Evolutionary conservation across 2,329 filamentous ascomycete species (phyloP).

Genomic region (Microsporum canis): DNA sequence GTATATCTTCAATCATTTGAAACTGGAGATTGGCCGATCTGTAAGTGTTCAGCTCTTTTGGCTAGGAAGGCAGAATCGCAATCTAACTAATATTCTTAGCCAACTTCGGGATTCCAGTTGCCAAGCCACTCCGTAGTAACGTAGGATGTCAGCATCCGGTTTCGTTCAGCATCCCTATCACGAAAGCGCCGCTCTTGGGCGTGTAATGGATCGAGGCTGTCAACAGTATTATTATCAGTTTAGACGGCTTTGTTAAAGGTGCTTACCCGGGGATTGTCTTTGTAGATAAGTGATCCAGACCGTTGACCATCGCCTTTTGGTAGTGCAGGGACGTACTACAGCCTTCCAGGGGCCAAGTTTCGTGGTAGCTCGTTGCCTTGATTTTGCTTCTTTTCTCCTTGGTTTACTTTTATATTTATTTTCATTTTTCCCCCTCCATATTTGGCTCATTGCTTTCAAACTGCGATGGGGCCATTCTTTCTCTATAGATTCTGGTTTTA

Average conservation of each 20-base stretch:
- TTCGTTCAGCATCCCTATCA: not conserved
- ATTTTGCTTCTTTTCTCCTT: not conserved
- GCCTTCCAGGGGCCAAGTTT: not conserved
- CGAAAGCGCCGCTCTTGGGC: not conserved
- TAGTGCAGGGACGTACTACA: not conserved
- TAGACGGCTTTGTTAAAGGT: not conserved
- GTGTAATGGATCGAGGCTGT: slow-evolving; percentile 6
- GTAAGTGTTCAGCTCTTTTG: not conserved
- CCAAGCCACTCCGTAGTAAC: not conserved
- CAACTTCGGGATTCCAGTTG: not conserved
- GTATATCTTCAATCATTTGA: slow-evolving; percentile 1
- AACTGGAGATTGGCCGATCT: not conserved
- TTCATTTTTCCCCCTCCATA: not conserved
- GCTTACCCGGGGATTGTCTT: not conserved
- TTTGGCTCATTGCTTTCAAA: not conserved
- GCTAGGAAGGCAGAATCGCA: not conserved
- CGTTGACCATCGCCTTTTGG: not conserved
- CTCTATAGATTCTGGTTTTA: not conserved
- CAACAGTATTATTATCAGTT: slow-evolving; percentile 3
- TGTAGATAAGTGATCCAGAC: not conserved
- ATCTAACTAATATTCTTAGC: not conserved
- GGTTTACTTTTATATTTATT: not conserved
- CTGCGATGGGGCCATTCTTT: not conserved
- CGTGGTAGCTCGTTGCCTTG: not conserved
- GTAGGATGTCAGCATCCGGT: not conserved